Percentiles rank a stretch among this genome's conserved stretches.
Evolutionary conservation across 2,329 filamentous ascomycete species (phyloP).

Genomic region (Neonectria punicea): DNA sequence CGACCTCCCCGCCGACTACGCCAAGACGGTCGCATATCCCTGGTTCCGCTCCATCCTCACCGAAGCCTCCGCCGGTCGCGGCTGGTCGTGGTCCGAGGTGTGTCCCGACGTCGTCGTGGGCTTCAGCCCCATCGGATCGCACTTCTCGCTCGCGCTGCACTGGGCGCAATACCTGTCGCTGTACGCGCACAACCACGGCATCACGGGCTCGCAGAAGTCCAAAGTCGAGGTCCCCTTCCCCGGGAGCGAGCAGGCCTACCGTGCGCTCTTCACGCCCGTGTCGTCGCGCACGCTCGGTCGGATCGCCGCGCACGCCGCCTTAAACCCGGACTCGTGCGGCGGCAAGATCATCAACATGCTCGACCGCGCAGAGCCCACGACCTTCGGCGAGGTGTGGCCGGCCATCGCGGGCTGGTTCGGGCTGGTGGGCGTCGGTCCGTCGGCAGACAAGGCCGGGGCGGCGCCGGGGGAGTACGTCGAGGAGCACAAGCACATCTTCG

Average conservation of each 20-base stretch:
- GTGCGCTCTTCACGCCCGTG: conserved; percentile 46
- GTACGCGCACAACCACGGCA: conserved; percentile 45
- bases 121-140: conserved; percentile 52
- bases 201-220: background rate
- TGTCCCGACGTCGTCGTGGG: conserved; percentile 53
- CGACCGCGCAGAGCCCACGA: conserved; percentile 42
- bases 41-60: conserved; percentile 46
- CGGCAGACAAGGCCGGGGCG: background rate
- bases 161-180: conserved; percentile 54
- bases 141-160: conserved; percentile 50
- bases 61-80: conserved; percentile 40
- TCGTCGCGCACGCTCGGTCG: conserved; percentile 45
- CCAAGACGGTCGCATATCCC: conserved; percentile 50
- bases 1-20: conserved; percentile 46
- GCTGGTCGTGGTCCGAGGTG: conserved; percentile 52
- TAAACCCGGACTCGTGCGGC: conserved; percentile 42
- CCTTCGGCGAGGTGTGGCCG: conserved; percentile 46
- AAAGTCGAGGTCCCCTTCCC: conserved; percentile 44
- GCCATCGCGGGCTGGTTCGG: conserved; percentile 47
- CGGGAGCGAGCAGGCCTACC: conserved; percentile 38
- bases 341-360: conserved; percentile 48
- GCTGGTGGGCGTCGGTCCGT: conserved; percentile 40
- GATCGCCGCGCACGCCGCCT: conserved; percentile 45
- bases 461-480: conserved; percentile 47
- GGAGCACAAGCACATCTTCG: conserved; percentile 45